Evolutionary conservation across 352 stramenopile species (phyloP).

Genomic region (Ophiocytium majus): DNA sequence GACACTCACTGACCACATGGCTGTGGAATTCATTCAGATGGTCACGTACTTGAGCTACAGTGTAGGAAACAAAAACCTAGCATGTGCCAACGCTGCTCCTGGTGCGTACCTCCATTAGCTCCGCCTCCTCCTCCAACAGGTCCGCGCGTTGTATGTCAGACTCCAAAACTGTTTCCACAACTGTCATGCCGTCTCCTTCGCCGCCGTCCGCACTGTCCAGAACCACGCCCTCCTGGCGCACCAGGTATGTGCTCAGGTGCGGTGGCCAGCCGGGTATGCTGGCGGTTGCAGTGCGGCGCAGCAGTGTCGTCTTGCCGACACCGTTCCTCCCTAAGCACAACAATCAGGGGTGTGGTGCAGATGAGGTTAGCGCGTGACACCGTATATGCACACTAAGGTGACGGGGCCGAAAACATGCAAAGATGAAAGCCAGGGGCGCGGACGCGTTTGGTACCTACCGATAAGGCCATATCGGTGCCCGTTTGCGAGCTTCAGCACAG

Average conservation of each 20-base stretch:
- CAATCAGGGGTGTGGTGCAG: not conserved
- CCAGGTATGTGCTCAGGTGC: slow-evolving; percentile 40
- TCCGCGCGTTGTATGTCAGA: slow-evolving; percentile 84
- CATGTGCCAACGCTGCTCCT: slow-evolving; percentile 71
- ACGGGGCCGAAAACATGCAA: not conserved
- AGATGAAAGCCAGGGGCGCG: not conserved
- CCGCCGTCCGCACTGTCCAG: not conserved
- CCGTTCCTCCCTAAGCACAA: slow-evolving; percentile 76
- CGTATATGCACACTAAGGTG: not conserved
- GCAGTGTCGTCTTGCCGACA: slow-evolving; percentile 82
- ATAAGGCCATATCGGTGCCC: slow-evolving; percentile 90
- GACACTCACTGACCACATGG: no score
- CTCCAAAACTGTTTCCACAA: slow-evolving; percentile 87
- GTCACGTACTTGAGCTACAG: not conserved
- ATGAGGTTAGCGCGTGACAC: not conserved
- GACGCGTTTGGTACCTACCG: not conserved
- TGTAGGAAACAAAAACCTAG: not conserved
- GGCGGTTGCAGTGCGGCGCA: slow-evolving; percentile 73
- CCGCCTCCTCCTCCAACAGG: slow-evolving; percentile 84
- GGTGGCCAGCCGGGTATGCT: slow-evolving; percentile 74
- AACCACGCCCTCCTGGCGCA: slow-evolving; percentile 44
- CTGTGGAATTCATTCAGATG: slow-evolving; percentile 8
- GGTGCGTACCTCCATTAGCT: slow-evolving; percentile 66
- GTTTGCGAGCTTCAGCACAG: slow-evolving; percentile 82
- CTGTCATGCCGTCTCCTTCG: slow-evolving; percentile 57